Conservation (phyloP, 805 yeast genomes). For the Ogataea zsoltii region DNA sequence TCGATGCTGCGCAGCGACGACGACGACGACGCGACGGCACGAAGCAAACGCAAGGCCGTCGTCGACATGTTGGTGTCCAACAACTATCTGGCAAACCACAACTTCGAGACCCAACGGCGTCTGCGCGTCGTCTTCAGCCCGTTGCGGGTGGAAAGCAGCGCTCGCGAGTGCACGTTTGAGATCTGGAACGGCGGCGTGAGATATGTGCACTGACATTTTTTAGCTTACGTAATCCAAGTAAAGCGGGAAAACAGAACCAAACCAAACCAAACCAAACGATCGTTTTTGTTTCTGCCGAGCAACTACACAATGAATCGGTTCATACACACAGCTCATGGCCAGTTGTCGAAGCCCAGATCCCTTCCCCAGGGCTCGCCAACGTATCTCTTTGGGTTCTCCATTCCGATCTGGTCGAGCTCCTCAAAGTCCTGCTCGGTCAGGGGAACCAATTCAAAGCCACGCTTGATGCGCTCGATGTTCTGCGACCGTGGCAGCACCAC, state of each 20-base stretch:
- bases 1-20: conserved; percentile 13
- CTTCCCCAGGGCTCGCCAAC: conserved; percentile 33
- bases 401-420: conserved; percentile 32
- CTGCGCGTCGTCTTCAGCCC: conserved; percentile 35
- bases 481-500: conserved; percentile 69
- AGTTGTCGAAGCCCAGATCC: conserved; percentile 35
- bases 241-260: too few relatives aligned
- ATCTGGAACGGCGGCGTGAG: conserved; percentile 42
- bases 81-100: conserved; percentile 33
- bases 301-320: too few relatives aligned
- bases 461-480: conserved; percentile 60
- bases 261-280: too few relatives aligned
- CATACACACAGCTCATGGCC: too few relatives aligned
- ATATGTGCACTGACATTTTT: conserved; percentile 9
- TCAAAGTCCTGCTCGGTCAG: conserved; percentile 40
- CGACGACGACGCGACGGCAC: conserved; percentile 15
- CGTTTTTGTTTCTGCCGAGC: too few relatives aligned
- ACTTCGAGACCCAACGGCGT: conserved; percentile 33
- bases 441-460: conserved; percentile 37
- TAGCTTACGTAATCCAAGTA: too few relatives aligned
- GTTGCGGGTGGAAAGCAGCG: conserved; percentile 19
- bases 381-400: conserved; percentile 34
- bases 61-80: conserved; percentile 28
- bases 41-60: conserved; percentile 16
- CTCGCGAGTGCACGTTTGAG: conserved; percentile 28